A percentile compares a stretch with the other conserved stretches of the same genome.
These are phyloP conservation scores for Triticum urartu DNA, from an alignment of 176 grass and related monocot genomes.

Conservation along the genomic window DNA sequence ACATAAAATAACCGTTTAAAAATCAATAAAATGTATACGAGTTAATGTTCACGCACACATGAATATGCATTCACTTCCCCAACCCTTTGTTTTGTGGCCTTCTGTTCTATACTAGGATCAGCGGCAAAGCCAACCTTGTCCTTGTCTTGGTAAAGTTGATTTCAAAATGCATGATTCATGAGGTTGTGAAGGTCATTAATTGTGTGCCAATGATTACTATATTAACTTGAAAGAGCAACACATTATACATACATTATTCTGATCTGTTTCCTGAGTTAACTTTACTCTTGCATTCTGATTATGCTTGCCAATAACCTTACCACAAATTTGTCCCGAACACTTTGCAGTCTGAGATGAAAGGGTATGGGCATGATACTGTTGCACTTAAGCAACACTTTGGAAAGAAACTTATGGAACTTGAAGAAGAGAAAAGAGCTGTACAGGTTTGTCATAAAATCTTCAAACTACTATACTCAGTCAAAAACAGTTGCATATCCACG, in stretches of 20 bases:
- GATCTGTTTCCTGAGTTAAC: not conserved
- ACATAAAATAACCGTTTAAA: not conserved
- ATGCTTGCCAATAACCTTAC: constrained; percentile 15
- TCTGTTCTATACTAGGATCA: not conserved
- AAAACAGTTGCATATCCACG: not conserved
- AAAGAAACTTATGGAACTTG: constrained; percentile 95
- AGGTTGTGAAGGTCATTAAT: constrained; percentile 1
- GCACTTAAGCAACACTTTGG: constrained; percentile 93
- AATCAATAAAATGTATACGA: not conserved
- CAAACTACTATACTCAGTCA: constrained; percentile 3
- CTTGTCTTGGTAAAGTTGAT: not conserved
- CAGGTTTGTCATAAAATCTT: constrained; percentile 62
- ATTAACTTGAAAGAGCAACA: not conserved
- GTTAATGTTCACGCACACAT: not conserved
- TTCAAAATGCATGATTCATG: not conserved
- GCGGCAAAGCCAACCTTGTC: not conserved
- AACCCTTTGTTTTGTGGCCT: not conserved
- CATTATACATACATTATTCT: not conserved
- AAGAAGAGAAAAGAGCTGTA: constrained; percentile 91
- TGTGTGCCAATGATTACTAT: not conserved
- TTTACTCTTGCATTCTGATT: not conserved
- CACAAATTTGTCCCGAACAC: not conserved
- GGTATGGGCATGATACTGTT: constrained; percentile 85
- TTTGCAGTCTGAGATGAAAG: constrained; percentile 97
- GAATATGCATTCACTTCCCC: constrained; percentile 26